Conservation (phyloP, 2,329 filamentous ascomycete species). For the Trichoderma hamatum region DNA sequence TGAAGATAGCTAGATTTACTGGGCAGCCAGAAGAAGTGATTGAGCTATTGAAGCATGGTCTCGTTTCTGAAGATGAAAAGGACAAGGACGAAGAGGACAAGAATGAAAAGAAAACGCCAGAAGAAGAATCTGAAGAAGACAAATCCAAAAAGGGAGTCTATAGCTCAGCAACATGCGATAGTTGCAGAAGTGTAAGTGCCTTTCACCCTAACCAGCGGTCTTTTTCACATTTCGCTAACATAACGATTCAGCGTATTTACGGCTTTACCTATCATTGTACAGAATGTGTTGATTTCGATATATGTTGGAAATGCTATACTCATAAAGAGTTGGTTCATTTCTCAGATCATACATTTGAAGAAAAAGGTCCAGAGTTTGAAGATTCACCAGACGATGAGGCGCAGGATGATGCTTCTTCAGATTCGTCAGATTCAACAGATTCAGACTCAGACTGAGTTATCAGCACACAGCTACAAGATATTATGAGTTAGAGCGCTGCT, state of each 20-base stretch:
- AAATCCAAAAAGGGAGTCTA: slow-evolving; percentile 17
- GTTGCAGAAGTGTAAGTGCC: slow-evolving; percentile 25
- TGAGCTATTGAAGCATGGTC: slow-evolving; percentile 21
- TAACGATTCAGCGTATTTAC: neutral
- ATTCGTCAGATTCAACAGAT: slow-evolving; percentile 21
- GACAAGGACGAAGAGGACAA: neutral
- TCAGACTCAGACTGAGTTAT: slow-evolving; percentile 25
- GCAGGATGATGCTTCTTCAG: slow-evolving; percentile 21
- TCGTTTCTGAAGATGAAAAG: neutral
- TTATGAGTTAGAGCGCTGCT: neutral
- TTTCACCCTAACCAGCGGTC: neutral
- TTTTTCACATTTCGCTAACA: neutral
- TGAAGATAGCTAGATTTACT: slow-evolving; percentile 26
- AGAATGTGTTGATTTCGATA: slow-evolving; percentile 13
- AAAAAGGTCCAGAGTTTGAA: slow-evolving; percentile 23
- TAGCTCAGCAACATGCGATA: slow-evolving; percentile 15
- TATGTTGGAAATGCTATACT: slow-evolving; percentile 26
- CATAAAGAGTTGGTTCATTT: slow-evolving; percentile 10
- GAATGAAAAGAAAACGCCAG: neutral
- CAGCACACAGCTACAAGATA: neutral
- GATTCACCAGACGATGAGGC: slow-evolving; percentile 9
- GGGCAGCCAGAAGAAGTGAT: slow-evolving; percentile 15
- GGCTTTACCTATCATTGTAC: slow-evolving; percentile 25
- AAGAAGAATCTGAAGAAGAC: slow-evolving; percentile 14
- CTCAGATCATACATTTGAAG: slow-evolving; percentile 13